phyloP scores from a whole-genome alignment of 139 green algal genomes.

The Chlorella sp. region DNA sequence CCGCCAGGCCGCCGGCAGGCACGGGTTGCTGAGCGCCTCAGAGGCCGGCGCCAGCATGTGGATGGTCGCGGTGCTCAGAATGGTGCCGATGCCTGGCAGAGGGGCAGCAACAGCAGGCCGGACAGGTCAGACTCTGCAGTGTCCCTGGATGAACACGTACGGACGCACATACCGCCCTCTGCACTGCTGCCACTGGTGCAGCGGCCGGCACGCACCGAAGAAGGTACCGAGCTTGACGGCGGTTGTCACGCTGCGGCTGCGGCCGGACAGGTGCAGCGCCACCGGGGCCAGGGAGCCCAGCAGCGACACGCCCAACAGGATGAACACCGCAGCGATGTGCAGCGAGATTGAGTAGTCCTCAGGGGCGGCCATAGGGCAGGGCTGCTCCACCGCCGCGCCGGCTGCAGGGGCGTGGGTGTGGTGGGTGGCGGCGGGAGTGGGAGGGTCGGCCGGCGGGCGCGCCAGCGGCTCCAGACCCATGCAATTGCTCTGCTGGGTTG shows the following conservation, averaged over 20 bases:
- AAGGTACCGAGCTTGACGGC: background rate
- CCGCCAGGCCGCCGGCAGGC: constrained; percentile 34
- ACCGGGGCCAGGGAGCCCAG: constrained; percentile 1
- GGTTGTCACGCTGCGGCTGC: background rate
- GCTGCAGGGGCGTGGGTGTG: too few relatives aligned
- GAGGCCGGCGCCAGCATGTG: constrained; percentile 61
- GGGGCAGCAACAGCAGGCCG: background rate
- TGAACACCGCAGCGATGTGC: background rate
- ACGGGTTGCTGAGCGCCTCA: constrained; percentile 30
- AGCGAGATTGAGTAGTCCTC: constrained; percentile 6
- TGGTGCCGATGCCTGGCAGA: constrained; percentile 27
- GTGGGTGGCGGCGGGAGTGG: too few relatives aligned
- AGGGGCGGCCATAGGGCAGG: too few relatives aligned
- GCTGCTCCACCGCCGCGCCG: too few relatives aligned
- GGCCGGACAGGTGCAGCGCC: constrained; percentile 7
- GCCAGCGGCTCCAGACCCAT: too few relatives aligned
- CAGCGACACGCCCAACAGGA: constrained; percentile 12
- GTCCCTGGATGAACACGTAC: too few relatives aligned
- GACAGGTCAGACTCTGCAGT: too few relatives aligned
- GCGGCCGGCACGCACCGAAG: too few relatives aligned
- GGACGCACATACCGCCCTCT: too few relatives aligned
- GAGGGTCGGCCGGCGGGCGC: too few relatives aligned
- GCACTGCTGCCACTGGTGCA: too few relatives aligned
- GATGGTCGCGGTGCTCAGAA: constrained; percentile 62
- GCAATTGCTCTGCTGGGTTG: too few relatives aligned